These are phyloP conservation scores for Brasilioporus rufonigricans DNA, from an alignment of 768 basidiomycete species.

Conservation along the genomic window DNA sequence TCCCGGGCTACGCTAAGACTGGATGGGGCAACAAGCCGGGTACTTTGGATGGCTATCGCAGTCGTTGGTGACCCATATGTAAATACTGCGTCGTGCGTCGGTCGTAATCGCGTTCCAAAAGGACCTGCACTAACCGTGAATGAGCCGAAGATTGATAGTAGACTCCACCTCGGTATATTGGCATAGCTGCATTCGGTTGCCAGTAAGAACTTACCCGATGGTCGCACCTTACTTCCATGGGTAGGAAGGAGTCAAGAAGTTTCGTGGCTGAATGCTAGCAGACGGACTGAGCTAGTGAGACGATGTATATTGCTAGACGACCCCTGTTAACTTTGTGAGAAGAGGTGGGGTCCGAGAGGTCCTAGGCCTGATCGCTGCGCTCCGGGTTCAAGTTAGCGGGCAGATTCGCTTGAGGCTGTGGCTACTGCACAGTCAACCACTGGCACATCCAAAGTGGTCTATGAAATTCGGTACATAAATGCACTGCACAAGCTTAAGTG, in stretches of 20 bases:
- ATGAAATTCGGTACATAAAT: too few relatives aligned
- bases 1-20: neutral
- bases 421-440: too few relatives aligned
- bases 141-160: too few relatives aligned
- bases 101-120: neutral
- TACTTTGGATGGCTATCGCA: neutral
- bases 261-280: neutral
- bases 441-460: too few relatives aligned
- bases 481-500: too few relatives aligned
- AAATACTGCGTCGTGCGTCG: constrained; percentile 7
- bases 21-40: neutral
- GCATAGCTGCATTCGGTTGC: neutral
- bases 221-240: neutral
- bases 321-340: too few relatives aligned
- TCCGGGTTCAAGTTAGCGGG: too few relatives aligned
- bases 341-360: too few relatives aligned
- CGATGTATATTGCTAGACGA: neutral
- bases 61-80: neutral
- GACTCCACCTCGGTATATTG: too few relatives aligned
- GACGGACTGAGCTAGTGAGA: too few relatives aligned
- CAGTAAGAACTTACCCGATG: neutral
- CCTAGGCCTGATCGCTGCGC: too few relatives aligned
- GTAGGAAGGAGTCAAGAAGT: neutral
- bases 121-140: neutral
- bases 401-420: too few relatives aligned